Base-by-base conservation (phyloP, 495 filamentous ascomycete genomes). In the Neurospora hispaniola region DNA sequence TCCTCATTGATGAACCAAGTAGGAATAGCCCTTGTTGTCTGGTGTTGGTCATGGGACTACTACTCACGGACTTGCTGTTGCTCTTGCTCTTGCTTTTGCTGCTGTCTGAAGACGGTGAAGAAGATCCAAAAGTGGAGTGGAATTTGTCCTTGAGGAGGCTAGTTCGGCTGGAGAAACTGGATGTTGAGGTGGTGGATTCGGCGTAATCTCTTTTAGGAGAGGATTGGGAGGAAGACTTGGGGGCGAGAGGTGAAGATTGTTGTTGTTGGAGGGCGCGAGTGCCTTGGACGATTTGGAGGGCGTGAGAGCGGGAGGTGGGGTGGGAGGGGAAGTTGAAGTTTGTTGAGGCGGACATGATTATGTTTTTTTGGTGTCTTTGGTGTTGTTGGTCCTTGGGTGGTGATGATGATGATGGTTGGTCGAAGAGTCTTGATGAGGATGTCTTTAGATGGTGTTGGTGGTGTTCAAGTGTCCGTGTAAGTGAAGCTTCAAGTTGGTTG, bases 141-240 rank as follows among this genome's bases (percentile, higher is more conserved):
- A 75, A 4, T 42, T 75, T 76, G 31, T 71, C 68, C 72, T 77
- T 80, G 59, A 76, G 74, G 11, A 75, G 73, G 54, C 69, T n/a
- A 9, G 74, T n/a, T 31, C 72, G 74, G 73, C 73, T 76, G 35
- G 75, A 76, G 66, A 76, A 70, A 68, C 76, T 73, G 11, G 74
- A 71, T 40, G 72, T 39, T 27, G 46, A 74, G 38, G 70, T 70
- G 66, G 35, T 54, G 31, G 59, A 73, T 5, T 59, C 62, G 6
- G 76, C 16, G 10, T 77, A 79, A 62, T 38, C 35, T 78, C 54
- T 16, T 69, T 12, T 38, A 9, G 12, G 69, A 44, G 68, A 72
- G 69, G 16, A 38, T 4, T 43, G 5, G 18, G 42, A 42, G 9
- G 23, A 14, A 31, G 27, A 31, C 27, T 31, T 31, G 27, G 27